Percentiles rank a stretch among this genome's conserved stretches.
phyloP scores from a whole-genome alignment of 2,329 filamentous ascomycete genomes.

The Penicillium sp. region DNA sequence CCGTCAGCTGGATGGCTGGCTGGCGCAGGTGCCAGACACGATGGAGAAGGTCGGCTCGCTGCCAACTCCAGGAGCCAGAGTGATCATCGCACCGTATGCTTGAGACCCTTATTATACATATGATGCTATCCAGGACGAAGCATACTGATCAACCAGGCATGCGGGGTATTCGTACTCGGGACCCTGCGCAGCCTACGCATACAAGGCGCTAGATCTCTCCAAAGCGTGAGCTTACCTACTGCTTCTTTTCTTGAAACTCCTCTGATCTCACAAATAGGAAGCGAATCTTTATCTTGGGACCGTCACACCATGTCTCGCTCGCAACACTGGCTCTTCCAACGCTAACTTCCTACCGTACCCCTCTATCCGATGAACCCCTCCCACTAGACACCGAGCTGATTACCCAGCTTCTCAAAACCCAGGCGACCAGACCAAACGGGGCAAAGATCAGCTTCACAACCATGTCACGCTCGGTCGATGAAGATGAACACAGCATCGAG shows the following conservation, averaged over 20 bases:
- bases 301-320: slow-evolving; percentile 81
- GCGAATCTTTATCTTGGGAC: slow-evolving; percentile 82
- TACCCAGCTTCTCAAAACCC: slow-evolving; percentile 26
- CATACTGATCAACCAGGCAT: slow-evolving; percentile 52
- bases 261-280: slow-evolving; percentile 46
- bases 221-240: slow-evolving; percentile 48
- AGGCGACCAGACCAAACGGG: slow-evolving; percentile 25
- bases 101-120: background rate
- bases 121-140: background rate
- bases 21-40: slow-evolving; percentile 60
- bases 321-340: slow-evolving; percentile 65
- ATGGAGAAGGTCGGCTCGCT: slow-evolving; percentile 56
- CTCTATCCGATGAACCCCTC: slow-evolving; percentile 37
- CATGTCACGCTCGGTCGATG: slow-evolving; percentile 61
- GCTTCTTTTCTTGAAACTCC: background rate
- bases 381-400: slow-evolving; percentile 40
- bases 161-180: slow-evolving; percentile 91
- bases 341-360: slow-evolving; percentile 48
- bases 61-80: slow-evolving; percentile 64
- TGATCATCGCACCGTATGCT: slow-evolving; percentile 85
- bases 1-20: slow-evolving; percentile 62
- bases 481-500: slow-evolving; percentile 84
- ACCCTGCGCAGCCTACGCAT: slow-evolving; percentile 85
- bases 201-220: slow-evolving; percentile 75
- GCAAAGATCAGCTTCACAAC: slow-evolving; percentile 33